Base-by-base conservation (phyloP, 768 basidiomycete species). In the Lentinula boryana region DNA sequence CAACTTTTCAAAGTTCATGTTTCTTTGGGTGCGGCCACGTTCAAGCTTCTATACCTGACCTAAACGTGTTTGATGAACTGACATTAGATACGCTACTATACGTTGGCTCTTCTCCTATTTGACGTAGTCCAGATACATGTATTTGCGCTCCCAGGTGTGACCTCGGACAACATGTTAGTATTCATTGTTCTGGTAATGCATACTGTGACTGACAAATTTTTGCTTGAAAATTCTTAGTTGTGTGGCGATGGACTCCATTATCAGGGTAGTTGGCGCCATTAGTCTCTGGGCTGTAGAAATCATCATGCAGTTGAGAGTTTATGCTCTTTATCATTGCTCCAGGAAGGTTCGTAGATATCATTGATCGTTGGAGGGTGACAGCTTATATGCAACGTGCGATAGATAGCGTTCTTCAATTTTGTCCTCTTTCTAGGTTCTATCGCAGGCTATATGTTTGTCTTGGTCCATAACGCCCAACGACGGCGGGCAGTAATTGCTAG, bases 241-340 rank as follows among this genome's bases (percentile, higher is more conserved):
- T 60, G 68, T 80, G 13, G 75, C 72, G 1, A 76, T 76, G 69
- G 79, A 79, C 62, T 73, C 79, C 5, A 72, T 75, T n/a, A 78
- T 72, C 36, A 74, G 78, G 3, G 65, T 79, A 8, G 72, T 74
- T 3, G 78, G 80, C 15, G 79, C 76, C 1, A 68, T 80, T 23
- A 75, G 74, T 38, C 68, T 82, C 3, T 81, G 80, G 80, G 73
- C 77, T 35, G 71, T 82, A n/a, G 78, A 82, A 65, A 77, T 81
- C 21, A 68, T 80, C 60, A 79, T 82, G 76, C 78, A 79, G 64
- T 63, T 81, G 21, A 71, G 79, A 7, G 70, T 81, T 23, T 80
- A 80, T 62, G 77, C 77, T 0, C 60, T 82, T 6, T 82, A 70
- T 59, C 64, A 69, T 23, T 74, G 75, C 49, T 79, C 76, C 1